Conservation (phyloP, 164 flowering plant species). For the Vitis riparia region DNA sequence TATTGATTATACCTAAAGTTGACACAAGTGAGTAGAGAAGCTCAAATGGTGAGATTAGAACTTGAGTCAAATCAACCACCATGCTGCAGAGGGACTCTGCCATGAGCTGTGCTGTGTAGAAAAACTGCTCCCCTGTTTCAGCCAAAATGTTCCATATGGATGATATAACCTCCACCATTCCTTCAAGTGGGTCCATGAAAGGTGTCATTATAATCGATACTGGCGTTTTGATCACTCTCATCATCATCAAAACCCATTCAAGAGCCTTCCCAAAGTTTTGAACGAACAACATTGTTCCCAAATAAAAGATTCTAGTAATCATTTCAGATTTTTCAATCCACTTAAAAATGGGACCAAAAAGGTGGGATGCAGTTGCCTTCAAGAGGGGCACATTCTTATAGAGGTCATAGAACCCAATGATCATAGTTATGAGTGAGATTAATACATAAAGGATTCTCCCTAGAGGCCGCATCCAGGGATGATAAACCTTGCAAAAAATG, state of each 20-base stretch:
- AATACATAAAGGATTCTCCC: conserved; percentile 28
- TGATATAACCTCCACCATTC: conserved; percentile 15
- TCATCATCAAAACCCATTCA: conserved; percentile 19
- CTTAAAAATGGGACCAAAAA: conserved; percentile 33
- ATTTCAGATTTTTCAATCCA: conserved; percentile 38
- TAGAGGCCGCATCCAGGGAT: conserved; percentile 36
- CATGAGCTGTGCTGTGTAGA: conserved; percentile 12
- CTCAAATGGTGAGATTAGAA: conserved; percentile 28
- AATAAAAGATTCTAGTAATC: conserved; percentile 31
- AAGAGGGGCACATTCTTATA: conserved; percentile 35
- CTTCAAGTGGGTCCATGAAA: conserved; percentile 25
- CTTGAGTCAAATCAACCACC: conserved; percentile 14
- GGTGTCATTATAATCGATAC: conserved; percentile 21
- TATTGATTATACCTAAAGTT: conserved; percentile 19
- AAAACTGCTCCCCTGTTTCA: conserved; percentile 12
- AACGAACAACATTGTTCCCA: conserved; percentile 37
- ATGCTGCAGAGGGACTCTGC: conserved; percentile 17
- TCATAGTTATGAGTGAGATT: conserved; percentile 30
- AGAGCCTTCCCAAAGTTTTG: conserved; percentile 32
- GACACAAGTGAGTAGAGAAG: conserved; percentile 19
- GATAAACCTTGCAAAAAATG: conserved; percentile 24
- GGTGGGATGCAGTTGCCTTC: conserved; percentile 28
- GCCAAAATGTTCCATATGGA: conserved; percentile 26
- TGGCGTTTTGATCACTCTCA: conserved; percentile 8
- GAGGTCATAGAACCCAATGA: conserved; percentile 36